These are phyloP conservation scores for Starmera caribaea DNA, from an alignment of 805 yeast species.

Conservation along the genomic window DNA sequence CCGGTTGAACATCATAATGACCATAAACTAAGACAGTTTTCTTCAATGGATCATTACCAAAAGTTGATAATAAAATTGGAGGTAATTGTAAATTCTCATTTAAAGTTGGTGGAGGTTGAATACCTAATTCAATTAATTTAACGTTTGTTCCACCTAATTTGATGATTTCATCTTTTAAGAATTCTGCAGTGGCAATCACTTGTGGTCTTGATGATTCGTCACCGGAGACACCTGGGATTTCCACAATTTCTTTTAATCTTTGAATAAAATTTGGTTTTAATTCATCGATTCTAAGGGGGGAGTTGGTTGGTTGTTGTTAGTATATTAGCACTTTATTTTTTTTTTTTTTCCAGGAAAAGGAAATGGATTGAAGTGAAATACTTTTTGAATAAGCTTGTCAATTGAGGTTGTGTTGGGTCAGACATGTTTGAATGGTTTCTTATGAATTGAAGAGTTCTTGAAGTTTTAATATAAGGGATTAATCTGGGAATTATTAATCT, in stretches of 20 bases:
- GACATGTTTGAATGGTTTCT: background rate
- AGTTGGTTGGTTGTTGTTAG: background rate
- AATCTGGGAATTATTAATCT: too few relatives aligned
- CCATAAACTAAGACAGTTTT: constrained; percentile 90
- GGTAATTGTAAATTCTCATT: constrained; percentile 67
- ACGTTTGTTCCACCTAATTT: constrained; percentile 75
- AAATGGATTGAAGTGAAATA: background rate
- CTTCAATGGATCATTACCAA: constrained; percentile 73
- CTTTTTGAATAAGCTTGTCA: constrained; percentile 9
- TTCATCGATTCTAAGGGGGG: constrained; percentile 52
- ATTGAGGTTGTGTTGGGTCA: constrained; percentile 2
- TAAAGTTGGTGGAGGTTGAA: constrained; percentile 85
- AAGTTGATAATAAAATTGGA: constrained; percentile 87
- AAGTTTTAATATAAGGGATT: too few relatives aligned
- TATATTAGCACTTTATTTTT: too few relatives aligned
- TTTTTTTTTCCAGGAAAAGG: too few relatives aligned
- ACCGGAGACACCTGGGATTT: constrained; percentile 89
- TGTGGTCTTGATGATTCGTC: constrained; percentile 84
- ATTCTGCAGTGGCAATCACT: constrained; percentile 85
- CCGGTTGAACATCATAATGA: constrained; percentile 99
- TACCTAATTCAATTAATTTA: constrained; percentile 73
- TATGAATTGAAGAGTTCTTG: background rate
- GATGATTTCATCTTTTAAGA: constrained; percentile 59
- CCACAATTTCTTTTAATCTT: constrained; percentile 75
- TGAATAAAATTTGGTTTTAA: constrained; percentile 67